These are phyloP conservation scores for Fulvia fulva DNA, from an alignment of 2,329 filamentous ascomycete species.

Conservation along the genomic window DNA sequence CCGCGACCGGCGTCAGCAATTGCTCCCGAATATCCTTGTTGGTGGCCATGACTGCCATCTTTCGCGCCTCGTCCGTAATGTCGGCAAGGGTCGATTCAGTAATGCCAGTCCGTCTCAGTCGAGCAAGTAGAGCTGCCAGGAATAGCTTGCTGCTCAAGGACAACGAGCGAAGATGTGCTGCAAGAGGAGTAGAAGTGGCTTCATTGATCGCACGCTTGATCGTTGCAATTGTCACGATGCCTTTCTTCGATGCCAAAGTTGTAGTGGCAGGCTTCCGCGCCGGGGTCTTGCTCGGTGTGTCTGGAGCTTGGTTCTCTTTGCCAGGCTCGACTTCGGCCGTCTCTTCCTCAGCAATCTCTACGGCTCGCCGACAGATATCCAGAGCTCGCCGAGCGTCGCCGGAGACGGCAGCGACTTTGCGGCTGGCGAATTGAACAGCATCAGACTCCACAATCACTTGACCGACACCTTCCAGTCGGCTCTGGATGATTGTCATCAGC, in stretches of 20 bases:
- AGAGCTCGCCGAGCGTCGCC: conserved; percentile 88
- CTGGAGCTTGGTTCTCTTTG: conserved; percentile 41
- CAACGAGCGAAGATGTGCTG: conserved; percentile 79
- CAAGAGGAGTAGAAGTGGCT: conserved; percentile 85
- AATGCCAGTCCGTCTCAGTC: conserved; percentile 77
- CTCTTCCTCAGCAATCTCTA: conserved; percentile 87
- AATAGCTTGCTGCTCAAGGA: conserved; percentile 81
- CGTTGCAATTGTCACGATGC: conserved; percentile 81
- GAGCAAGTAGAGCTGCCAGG: conserved; percentile 73
- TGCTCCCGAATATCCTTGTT: conserved; percentile 59
- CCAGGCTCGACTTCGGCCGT: conserved; percentile 29
- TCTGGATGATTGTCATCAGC: conserved; percentile 94
- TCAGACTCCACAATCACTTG: conserved; percentile 81
- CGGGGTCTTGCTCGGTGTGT: conserved; percentile 60
- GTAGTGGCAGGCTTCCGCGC: conserved; percentile 33
- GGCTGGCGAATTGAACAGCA: conserved; percentile 90
- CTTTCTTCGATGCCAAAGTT: conserved; percentile 34
- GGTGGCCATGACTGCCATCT: conserved; percentile 58
- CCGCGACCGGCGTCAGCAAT: conserved; percentile 47
- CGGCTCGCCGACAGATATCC: conserved; percentile 90
- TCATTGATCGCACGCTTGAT: conserved; percentile 94
- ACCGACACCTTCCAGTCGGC: conserved; percentile 83
- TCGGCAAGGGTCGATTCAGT: conserved; percentile 86
- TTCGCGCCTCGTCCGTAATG: conserved; percentile 78
- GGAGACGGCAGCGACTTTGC: conserved; percentile 94